Conservation (phyloP, 495 filamentous ascomycete species). For the Hapsidospora chrysogenum region DNA sequence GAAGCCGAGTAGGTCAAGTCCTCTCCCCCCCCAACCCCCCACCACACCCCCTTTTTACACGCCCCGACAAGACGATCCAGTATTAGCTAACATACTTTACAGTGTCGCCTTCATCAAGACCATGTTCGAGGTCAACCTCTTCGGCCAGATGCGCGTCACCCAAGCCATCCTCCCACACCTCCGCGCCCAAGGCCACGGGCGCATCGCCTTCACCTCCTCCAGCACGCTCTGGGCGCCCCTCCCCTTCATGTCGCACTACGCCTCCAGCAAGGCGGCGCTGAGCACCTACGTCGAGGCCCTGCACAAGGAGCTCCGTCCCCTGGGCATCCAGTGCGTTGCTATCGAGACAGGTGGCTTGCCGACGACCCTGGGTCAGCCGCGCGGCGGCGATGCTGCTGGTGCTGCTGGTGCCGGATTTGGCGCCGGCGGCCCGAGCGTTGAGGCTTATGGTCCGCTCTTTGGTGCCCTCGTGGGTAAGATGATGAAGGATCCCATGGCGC, state of each 20-base stretch:
- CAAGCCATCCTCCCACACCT: slow-evolving; percentile 12
- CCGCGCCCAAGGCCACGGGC: slow-evolving; percentile 9
- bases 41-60: background rate
- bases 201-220: slow-evolving; percentile 10
- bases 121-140: slow-evolving; percentile 21
- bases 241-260: slow-evolving; percentile 19
- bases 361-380: slow-evolving; percentile 11
- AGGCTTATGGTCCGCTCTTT: slow-evolving; percentile 6
- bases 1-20: slow-evolving; percentile 10
- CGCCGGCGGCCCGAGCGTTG: background rate
- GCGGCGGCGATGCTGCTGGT: slow-evolving; percentile 2
- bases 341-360: slow-evolving; percentile 12
- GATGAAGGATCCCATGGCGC: slow-evolving; percentile 5
- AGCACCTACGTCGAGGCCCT: slow-evolving; percentile 19
- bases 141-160: slow-evolving; percentile 17
- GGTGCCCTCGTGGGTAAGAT: slow-evolving; percentile 8
- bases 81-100: background rate
- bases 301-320: slow-evolving; percentile 7
- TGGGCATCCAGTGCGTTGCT: slow-evolving; percentile 8
- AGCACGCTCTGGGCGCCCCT: slow-evolving; percentile 28
- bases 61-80: background rate
- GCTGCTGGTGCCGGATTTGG: background rate
- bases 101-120: slow-evolving; percentile 20
- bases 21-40: too few relatives aligned
- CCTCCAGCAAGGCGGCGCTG: slow-evolving; percentile 27